Conservation (phyloP, 768 basidiomycete genomes). For the Collybiopsis luxurians region DNA sequence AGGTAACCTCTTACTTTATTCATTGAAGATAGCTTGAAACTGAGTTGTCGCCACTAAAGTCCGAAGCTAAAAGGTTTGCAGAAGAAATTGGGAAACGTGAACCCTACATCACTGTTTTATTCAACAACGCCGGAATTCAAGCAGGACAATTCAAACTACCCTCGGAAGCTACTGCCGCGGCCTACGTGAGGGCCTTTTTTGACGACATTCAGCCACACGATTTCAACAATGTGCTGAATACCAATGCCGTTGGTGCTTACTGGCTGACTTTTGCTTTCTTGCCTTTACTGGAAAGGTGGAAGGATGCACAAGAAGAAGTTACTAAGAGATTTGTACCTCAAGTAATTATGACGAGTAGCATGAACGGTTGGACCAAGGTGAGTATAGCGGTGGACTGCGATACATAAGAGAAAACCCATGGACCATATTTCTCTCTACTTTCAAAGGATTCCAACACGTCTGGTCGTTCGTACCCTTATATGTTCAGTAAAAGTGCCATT, state of each 20-base stretch:
- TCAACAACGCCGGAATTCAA: slow-evolving; percentile 46
- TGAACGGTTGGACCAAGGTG: slow-evolving; percentile 54
- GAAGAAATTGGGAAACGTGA: slow-evolving; percentile 35
- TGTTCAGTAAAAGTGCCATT: slow-evolving; percentile 46
- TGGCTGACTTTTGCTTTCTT: slow-evolving; percentile 59
- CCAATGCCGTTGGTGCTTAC: slow-evolving; percentile 46
- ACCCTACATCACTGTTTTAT: slow-evolving; percentile 40
- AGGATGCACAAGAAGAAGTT: slow-evolving; percentile 23
- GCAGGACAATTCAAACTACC: slow-evolving; percentile 26
- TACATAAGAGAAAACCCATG: no score
- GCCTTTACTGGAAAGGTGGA: slow-evolving; percentile 48
- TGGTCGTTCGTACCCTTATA: slow-evolving; percentile 41
- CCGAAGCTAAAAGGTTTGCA: slow-evolving; percentile 39
- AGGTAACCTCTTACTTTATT: slow-evolving; percentile 22
- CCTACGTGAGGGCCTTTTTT: slow-evolving; percentile 37
- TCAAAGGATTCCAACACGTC: slow-evolving; percentile 38
- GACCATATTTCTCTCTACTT: no score
- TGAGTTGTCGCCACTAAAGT: background rate
- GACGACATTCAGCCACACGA: slow-evolving; percentile 33
- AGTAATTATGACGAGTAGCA: slow-evolving; percentile 48
- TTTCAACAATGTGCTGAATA: slow-evolving; percentile 33
- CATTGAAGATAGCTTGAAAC: background rate
- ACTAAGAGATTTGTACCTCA: slow-evolving; percentile 41
- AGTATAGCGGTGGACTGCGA: no score
- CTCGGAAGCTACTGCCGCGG: slow-evolving; percentile 27